These are phyloP conservation scores for Hylodesmum podocarpum DNA, from an alignment of 306 rosid genomes.

Conservation along the genomic window DNA sequence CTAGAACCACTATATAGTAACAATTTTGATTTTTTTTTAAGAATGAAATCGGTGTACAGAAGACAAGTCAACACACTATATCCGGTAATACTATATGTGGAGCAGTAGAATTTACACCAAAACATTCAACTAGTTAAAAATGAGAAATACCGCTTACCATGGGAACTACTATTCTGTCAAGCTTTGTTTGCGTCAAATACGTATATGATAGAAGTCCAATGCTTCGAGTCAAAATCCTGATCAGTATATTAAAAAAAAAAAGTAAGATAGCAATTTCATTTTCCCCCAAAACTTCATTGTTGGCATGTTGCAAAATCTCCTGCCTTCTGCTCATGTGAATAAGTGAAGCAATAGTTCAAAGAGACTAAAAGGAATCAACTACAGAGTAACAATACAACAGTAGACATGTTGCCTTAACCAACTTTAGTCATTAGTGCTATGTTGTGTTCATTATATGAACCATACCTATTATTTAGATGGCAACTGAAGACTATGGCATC, in stretches of 20 bases:
- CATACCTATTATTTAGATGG: conserved; percentile 60
- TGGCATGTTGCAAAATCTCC: neutral
- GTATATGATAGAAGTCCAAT: conserved; percentile 94
- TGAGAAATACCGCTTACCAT: conserved; percentile 65
- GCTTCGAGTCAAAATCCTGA: conserved; percentile 83
- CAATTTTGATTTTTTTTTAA: neutral
- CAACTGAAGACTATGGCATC: conserved; percentile 89
- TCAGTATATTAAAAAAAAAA: conserved; percentile 29
- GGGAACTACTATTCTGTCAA: conserved; percentile 90
- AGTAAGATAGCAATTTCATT: conserved; percentile 15
- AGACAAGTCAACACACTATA: neutral
- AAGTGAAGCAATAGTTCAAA: neutral
- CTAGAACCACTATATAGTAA: neutral
- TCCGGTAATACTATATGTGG: neutral
- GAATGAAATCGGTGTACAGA: conserved; percentile 16
- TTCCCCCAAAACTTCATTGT: neutral
- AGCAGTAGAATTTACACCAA: conserved; percentile 17
- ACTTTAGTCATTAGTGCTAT: neutral
- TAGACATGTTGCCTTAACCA: neutral
- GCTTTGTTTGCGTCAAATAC: conserved; percentile 60
- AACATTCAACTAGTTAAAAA: conserved; percentile 11
- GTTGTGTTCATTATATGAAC: conserved; percentile 18
- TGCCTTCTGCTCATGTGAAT: neutral
- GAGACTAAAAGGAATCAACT: neutral
- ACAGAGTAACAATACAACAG: neutral